Base-by-base conservation (phyloP, 129 eudicot genomes). In the Flaveria trinervia region DNA sequence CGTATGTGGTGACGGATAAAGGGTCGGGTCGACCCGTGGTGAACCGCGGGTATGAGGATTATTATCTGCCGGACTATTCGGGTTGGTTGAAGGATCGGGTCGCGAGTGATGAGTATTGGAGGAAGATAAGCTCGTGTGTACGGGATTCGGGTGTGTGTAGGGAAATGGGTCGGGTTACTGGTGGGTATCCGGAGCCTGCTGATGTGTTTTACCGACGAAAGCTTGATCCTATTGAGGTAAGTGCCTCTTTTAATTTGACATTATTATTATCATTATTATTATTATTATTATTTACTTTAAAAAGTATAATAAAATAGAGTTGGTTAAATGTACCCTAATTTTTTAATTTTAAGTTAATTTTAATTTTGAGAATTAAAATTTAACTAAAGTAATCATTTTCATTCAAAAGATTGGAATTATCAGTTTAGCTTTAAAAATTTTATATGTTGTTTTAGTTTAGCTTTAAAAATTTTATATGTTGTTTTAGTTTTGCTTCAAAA, bases 1-100 rank as follows among this genome's bases (percentile, higher is more conserved):
- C 98, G 7, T 93, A 86, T 62, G 88, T 83, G 2, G 98, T 90
- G 3, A 93, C 98, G 3, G 98, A 85, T 50, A 93, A 85, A 60
- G 98, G 98, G 57, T 84, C 88, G 57, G 98, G 98, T 50, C 89
- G 89, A 43, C 74, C 84, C 7, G 86, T 80, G 0, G 0, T 68
- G 79, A 85, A 87, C 84, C 87, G 88, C 65, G 93, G 23, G 1
- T 93, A 93, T 71, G 20, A 39, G 69, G 98, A 93, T 33, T 93
- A 93, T 62, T 75, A 87, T 18, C 55, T 93, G 44, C 82, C 80
- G 68, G 98, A 93, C 16, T 93, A 87, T 76, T 84, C 91, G 59
- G 98, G 98, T 15, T 93, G 98, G 98, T 81, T 93, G 73, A 83
- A 92, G 84, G 89, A 85, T 36, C 86, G 97, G 78, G 98, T 93